Evolutionary conservation across 495 filamentous ascomycete genomes (phyloP), one percentile per base, ranked within the genome.

Genomic region (Hypomontagnella monticulosa): DNA sequence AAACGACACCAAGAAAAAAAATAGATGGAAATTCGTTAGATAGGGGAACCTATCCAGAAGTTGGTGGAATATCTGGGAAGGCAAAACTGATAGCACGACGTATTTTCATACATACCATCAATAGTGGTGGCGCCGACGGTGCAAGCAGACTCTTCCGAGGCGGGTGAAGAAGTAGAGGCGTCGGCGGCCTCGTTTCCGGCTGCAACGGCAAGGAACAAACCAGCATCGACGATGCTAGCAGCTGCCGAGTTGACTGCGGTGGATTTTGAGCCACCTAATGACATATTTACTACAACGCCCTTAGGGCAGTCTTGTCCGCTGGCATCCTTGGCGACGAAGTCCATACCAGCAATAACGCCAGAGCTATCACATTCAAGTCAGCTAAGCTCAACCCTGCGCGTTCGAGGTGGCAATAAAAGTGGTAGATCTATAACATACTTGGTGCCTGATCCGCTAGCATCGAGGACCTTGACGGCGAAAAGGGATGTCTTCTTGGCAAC

Each of bases 391-490:
- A 37, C n/a, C 15, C 30, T 14, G 30, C 30, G 7, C 42, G 30
- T 4, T n/a, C 15, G 4, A 7, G 20, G n/a, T 4, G 14, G 12
- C 8, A 37, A 32, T 16, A n/a, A 41, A 55, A 10, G 18, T 32
- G 37, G 7, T 14, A 6, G 3, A 19, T 2, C 9, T 11, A 14
- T 33, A 0, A 37, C 60, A 44, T 57, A 63, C 63, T 63, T 70
- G 34, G 65, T 67, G 43, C 85, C 85, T 7, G 78, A 78, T 30
- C 73, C 76, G 62, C 72, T 51, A 30, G 75, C 74, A 63, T 81
- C 77, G 63, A 91, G 83, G 49, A 91, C 87, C 78, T 91, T 90
- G 73, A 91, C 88, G 52, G 84, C 87, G 61, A 87, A 81, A 34
- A 92, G 74, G 20, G 67, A 73, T 15, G 86, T 87, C 65, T 83